These are phyloP conservation scores for Nakazawaea peltata DNA, from an alignment of 805 yeast genomes.

Conservation along the genomic window DNA sequence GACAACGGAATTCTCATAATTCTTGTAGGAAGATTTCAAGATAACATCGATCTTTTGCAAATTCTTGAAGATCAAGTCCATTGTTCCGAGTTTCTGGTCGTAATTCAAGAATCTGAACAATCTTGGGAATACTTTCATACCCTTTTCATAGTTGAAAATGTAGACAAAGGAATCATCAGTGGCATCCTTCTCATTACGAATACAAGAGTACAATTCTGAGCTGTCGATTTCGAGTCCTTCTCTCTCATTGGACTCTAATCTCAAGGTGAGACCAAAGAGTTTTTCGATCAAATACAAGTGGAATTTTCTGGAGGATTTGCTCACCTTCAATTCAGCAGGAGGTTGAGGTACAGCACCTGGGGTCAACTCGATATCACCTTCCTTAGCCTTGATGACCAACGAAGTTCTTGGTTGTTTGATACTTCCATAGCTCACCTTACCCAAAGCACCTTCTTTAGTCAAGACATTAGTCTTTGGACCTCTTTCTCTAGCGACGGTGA, in stretches of 20 bases:
- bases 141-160: constrained; percentile 76
- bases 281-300: constrained; percentile 67
- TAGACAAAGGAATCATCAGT: constrained; percentile 77
- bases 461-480: constrained; percentile 59
- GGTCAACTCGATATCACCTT: constrained; percentile 24
- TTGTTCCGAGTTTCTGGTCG: constrained; percentile 68
- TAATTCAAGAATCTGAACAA: constrained; percentile 73
- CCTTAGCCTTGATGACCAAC: constrained; percentile 53
- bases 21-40: constrained; percentile 70
- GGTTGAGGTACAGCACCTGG: constrained; percentile 15
- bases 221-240: constrained; percentile 39
- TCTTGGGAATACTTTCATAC: constrained; percentile 83
- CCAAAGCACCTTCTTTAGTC: constrained; percentile 77
- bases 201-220: constrained; percentile 50
- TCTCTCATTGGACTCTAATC: constrained; percentile 69
- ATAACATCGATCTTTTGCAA: constrained; percentile 74
- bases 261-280: constrained; percentile 68
- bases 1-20: constrained; percentile 34
- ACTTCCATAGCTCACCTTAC: constrained; percentile 71
- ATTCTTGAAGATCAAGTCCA: constrained; percentile 73
- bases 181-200: constrained; percentile 36
- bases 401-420: constrained; percentile 87
- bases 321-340: constrained; percentile 23
- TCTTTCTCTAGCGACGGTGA: constrained; percentile 83
- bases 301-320: constrained; percentile 36